A percentile compares a stretch with the other conserved stretches of the same genome.
These are phyloP conservation scores for Vitis cinerea DNA, from an alignment of 164 flowering plant species.

Conservation along the genomic window DNA sequence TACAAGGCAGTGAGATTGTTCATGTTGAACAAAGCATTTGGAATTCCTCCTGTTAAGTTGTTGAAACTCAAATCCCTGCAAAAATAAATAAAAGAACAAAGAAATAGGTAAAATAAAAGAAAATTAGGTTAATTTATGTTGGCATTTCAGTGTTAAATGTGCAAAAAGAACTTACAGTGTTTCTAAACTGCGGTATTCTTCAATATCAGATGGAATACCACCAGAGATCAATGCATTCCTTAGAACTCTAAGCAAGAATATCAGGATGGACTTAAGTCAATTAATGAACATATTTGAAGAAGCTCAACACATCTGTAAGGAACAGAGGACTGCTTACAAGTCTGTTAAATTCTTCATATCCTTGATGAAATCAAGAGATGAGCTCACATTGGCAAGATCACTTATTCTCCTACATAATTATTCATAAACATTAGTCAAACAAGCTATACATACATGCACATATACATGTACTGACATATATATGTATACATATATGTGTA, in stretches of 20 bases:
- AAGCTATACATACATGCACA: neutral
- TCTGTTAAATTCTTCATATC: slow-evolving; percentile 29
- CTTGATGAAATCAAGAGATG: slow-evolving; percentile 33
- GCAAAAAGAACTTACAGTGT: slow-evolving; percentile 30
- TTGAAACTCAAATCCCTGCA: slow-evolving; percentile 30
- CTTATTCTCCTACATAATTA: slow-evolving; percentile 19
- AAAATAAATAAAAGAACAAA: neutral
- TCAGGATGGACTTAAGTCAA: too few species aligned
- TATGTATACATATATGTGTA: neutral
- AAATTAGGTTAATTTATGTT: too few species aligned
- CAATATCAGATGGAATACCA: slow-evolving; percentile 33
- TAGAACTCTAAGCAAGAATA: slow-evolving; percentile 17
- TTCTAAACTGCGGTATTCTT: slow-evolving; percentile 17
- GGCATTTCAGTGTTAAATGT: too few species aligned
- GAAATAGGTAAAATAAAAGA: neutral
- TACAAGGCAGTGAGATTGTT: slow-evolving; percentile 11
- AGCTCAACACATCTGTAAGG: neutral
- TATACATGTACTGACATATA: too few species aligned
- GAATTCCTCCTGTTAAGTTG: slow-evolving; percentile 25
- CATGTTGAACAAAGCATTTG: slow-evolving; percentile 20
- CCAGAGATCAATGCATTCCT: slow-evolving; percentile 34
- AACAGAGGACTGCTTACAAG: slow-evolving; percentile 24
- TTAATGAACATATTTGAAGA: too few species aligned
- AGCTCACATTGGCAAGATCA: slow-evolving; percentile 25
- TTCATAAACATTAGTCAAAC: neutral